These are phyloP conservation scores for Psilocybe mexicana DNA, from an alignment of 1,284 basidiomycete genomes.

Conservation along the genomic window DNA sequence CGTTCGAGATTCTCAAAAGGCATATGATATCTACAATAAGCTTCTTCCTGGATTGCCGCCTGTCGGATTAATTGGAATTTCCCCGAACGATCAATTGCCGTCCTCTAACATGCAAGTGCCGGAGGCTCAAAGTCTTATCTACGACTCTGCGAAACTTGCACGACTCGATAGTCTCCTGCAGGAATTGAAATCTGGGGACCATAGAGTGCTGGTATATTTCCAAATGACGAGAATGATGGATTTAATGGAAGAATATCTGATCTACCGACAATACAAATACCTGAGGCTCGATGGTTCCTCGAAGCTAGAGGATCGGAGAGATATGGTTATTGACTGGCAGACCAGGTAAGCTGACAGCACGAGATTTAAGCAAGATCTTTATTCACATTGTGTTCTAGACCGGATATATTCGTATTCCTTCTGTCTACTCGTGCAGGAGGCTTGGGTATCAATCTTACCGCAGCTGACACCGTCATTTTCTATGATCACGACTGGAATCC, in stretches of 20 bases:
- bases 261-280: slow-evolving; percentile 98
- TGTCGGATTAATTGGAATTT: slow-evolving; percentile 69
- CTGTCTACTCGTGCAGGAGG: slow-evolving; percentile 97
- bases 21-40: slow-evolving; percentile 50
- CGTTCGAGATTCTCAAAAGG: slow-evolving; percentile 62
- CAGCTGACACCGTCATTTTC: slow-evolving; percentile 97
- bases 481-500: slow-evolving; percentile 99
- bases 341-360: slow-evolving; percentile 66
- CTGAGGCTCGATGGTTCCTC: slow-evolving; percentile 94
- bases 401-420: slow-evolving; percentile 95
- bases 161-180: slow-evolving; percentile 87
- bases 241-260: slow-evolving; percentile 98
- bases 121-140: slow-evolving; percentile 93
- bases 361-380: neutral
- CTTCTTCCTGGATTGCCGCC: slow-evolving; percentile 66
- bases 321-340: slow-evolving; percentile 99
- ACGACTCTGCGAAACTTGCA: slow-evolving; percentile 96
- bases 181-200: slow-evolving; percentile 91
- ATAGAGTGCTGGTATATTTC: slow-evolving; percentile 97
- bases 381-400: slow-evolving; percentile 44
- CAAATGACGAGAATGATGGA: slow-evolving; percentile 99
- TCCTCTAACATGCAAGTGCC: slow-evolving; percentile 90
- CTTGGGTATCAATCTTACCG: slow-evolving; percentile 97
- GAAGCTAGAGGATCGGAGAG: slow-evolving; percentile 93
- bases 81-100: slow-evolving; percentile 79